Conservation (phyloP, 192 early-diverging fungal genomes). For the Coemansia sp. region DNA sequence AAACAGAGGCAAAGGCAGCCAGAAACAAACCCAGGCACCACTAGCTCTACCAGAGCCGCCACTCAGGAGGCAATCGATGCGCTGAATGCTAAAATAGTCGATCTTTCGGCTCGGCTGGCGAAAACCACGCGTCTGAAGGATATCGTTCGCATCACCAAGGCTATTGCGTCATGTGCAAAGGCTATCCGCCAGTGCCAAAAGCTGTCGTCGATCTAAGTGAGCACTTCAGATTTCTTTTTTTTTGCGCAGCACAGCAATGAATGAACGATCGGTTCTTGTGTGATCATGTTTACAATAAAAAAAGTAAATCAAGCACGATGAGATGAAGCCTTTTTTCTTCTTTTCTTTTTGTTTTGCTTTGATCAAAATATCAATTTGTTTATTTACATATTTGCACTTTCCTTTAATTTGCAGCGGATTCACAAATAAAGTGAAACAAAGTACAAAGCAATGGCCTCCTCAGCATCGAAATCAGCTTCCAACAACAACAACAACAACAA, state of each 20-base stretch:
- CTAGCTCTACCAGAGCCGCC: not conserved
- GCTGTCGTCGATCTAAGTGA: not conserved
- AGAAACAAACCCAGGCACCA: not conserved
- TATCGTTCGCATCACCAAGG: slow-evolving; percentile 23
- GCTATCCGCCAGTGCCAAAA: slow-evolving; percentile 22
- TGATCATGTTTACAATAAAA: not conserved
- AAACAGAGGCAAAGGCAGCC: not conserved
- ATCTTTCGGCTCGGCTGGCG: slow-evolving; percentile 22
- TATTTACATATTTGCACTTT: no score
- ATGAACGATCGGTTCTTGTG: not conserved
- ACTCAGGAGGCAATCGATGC: slow-evolving; percentile 18
- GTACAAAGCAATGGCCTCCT: not conserved
- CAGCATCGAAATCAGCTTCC: slow-evolving; percentile 8
- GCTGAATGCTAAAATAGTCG: slow-evolving; percentile 24
- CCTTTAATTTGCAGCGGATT: no score
- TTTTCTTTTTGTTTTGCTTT: not conserved
- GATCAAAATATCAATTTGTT: no score
- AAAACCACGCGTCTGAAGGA: slow-evolving; percentile 16
- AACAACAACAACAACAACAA: slow-evolving; percentile 36
- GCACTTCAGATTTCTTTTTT: not conserved
- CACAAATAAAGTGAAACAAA: not conserved
- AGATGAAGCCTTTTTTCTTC: not conserved
- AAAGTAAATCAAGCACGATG: not conserved
- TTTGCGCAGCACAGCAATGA: not conserved
- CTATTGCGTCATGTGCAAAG: slow-evolving; percentile 27